Evolutionary conservation across 2,329 filamentous ascomycete species (phyloP).

Genomic region (Dothideomycetes sp.): DNA sequence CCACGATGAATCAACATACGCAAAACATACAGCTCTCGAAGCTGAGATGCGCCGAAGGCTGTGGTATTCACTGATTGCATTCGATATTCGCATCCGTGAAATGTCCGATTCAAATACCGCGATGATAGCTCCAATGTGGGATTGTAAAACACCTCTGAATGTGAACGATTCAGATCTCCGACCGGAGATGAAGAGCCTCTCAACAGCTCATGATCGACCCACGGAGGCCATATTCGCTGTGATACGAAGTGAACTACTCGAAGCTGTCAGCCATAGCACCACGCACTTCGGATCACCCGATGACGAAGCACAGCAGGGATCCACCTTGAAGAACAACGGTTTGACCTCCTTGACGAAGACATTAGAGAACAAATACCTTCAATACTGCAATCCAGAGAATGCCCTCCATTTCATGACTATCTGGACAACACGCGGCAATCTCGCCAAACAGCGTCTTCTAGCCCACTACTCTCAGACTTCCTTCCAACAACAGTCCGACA

Average conservation of each 20-base stretch:
- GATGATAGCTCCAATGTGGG: conserved; percentile 31
- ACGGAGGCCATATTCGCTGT: conserved; percentile 35
- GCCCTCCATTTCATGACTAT: conserved; percentile 38
- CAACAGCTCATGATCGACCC: conserved; percentile 18
- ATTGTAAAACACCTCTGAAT: conserved; percentile 31
- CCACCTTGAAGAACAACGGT: conserved; percentile 5
- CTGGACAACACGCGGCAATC: conserved; percentile 30
- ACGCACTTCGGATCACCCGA: conserved; percentile 38
- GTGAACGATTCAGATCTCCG: conserved; percentile 31
- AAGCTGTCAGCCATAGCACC: conserved; percentile 27
- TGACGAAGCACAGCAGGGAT: conserved; percentile 21
- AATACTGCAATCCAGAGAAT: conserved; percentile 27
- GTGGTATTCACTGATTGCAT: conserved; percentile 61
- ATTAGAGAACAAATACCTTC: conserved; percentile 38
- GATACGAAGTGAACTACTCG: conserved; percentile 30
- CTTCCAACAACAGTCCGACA: conserved; percentile 12
- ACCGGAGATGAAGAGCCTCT: conserved; percentile 25
- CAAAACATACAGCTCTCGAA: conserved; percentile 40
- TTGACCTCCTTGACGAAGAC: conserved; percentile 27
- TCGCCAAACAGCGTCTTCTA: conserved; percentile 41
- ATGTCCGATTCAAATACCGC: conserved; percentile 42
- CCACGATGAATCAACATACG: conserved; percentile 49
- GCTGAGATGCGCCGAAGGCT: conserved; percentile 59
- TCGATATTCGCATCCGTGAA: conserved; percentile 59
- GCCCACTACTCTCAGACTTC: conserved; percentile 25